These are phyloP conservation scores for Blepharisma japonicum DNA, from an alignment of 73 alveolate genomes.

Conservation along the genomic window DNA sequence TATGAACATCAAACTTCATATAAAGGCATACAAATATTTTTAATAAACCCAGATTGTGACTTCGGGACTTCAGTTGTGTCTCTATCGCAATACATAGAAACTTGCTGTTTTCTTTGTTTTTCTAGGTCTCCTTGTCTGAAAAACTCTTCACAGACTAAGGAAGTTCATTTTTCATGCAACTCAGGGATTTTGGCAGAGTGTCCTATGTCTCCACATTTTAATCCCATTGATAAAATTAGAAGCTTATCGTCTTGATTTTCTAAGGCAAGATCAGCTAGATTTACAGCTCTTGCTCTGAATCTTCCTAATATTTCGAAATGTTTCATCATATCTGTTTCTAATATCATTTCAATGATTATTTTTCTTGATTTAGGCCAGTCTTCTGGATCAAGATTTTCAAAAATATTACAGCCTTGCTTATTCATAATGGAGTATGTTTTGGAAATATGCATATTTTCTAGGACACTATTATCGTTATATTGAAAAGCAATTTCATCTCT, in stretches of 20 bases:
- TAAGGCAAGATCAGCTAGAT: constrained; percentile 6
- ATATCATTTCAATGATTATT: constrained; percentile 38
- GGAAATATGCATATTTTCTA: constrained; percentile 46
- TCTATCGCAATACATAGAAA: constrained; percentile 21
- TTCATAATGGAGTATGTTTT: constrained; percentile 29
- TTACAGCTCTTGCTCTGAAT: constrained; percentile 28
- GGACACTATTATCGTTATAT: constrained; percentile 52
- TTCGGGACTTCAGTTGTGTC: constrained; percentile 13
- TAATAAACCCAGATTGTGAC: constrained; percentile 21
- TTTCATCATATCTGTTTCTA: constrained; percentile 51
- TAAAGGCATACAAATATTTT: constrained; percentile 11
- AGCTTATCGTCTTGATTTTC: constrained; percentile 23
- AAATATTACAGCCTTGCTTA: constrained; percentile 28
- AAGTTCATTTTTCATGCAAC: constrained; percentile 39
- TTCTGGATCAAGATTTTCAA: constrained; percentile 33
- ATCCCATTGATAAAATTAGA: not conserved
- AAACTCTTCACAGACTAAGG: constrained; percentile 38
- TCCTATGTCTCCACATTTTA: constrained; percentile 39
- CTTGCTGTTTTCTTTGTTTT: constrained; percentile 28
- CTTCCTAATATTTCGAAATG: constrained; percentile 45
- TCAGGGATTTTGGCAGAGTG: constrained; percentile 31
- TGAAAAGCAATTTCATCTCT: constrained; percentile 37
- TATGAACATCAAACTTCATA: not conserved
- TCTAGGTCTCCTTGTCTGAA: constrained; percentile 44
- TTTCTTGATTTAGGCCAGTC: constrained; percentile 40